Evolutionary conservation across 2,329 filamentous ascomycete species (phyloP).

Genomic region (Apiospora koreana): DNA sequence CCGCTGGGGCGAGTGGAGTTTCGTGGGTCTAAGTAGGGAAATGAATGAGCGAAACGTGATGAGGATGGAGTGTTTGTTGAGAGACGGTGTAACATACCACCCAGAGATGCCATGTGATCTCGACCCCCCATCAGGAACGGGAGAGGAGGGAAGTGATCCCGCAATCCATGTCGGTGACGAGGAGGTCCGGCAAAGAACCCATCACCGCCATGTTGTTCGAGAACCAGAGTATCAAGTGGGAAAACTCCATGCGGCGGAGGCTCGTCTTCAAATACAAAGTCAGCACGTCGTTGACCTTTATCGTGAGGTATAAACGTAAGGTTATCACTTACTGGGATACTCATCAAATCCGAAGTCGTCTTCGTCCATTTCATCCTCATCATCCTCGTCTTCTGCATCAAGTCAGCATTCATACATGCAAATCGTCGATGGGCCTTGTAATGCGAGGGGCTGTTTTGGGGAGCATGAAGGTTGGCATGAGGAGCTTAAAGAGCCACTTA

Average conservation of each 20-base stretch:
- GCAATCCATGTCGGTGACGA: conserved; percentile 53
- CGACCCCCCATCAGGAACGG: conserved; percentile 35
- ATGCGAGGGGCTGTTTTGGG: background rate
- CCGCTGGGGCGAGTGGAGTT: conserved; percentile 53
- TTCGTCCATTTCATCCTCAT: conserved; percentile 71
- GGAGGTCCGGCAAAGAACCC: conserved; percentile 43
- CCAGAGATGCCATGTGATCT: conserved; percentile 27
- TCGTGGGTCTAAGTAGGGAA: conserved; percentile 30
- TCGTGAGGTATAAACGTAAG: background rate
- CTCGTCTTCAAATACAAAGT: conserved; percentile 36
- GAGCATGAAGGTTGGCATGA: background rate
- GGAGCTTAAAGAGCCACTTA: conserved; percentile 27
- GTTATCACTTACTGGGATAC: conserved; percentile 53
- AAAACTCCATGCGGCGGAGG: conserved; percentile 44
- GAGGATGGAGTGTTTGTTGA: no score
- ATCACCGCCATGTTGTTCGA: conserved; percentile 39
- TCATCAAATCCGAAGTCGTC: conserved; percentile 64
- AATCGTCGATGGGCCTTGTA: background rate
- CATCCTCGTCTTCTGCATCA: conserved; percentile 51
- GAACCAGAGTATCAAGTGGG: conserved; percentile 56
- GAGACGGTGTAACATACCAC: conserved; percentile 23
- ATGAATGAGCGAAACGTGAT: background rate
- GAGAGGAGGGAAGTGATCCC: conserved; percentile 59
- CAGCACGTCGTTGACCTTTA: background rate
- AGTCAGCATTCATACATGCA: background rate